These are phyloP conservation scores for Calamus simplicifolius DNA, from an alignment of 176 grass and related monocot genomes.

Conservation along the genomic window DNA sequence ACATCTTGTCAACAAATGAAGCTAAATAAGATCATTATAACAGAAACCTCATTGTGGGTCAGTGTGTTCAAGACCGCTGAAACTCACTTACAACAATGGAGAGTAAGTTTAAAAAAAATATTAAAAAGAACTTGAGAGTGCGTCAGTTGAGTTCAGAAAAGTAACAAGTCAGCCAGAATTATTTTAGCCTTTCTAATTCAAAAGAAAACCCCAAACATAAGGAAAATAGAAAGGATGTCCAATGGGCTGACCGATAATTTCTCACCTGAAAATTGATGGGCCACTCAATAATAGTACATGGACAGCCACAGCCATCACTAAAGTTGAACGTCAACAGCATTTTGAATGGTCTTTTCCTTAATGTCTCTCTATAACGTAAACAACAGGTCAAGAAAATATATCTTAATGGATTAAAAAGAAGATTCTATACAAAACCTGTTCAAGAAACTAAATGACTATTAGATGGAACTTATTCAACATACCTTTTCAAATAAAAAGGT, in stretches of 20 bases:
- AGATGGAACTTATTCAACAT: background rate
- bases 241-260: slow-evolving; percentile 2
- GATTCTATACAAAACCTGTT: background rate
- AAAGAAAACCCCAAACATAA: too few relatives aligned
- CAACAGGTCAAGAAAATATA: slow-evolving; percentile 10
- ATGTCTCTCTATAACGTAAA: slow-evolving; percentile 60
- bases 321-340: slow-evolving; percentile 82
- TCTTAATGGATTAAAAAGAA: slow-evolving; percentile 18
- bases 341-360: slow-evolving; percentile 57
- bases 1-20: too few relatives aligned
- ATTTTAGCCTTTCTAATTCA: too few relatives aligned
- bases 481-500: slow-evolving; percentile 90
- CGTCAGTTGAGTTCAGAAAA: too few relatives aligned
- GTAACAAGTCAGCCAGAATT: too few relatives aligned
- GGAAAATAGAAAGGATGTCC: background rate
- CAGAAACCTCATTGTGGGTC: too few relatives aligned
- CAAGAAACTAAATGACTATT: background rate
- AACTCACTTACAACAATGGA: too few relatives aligned
- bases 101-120: too few relatives aligned
- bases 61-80: too few relatives aligned
- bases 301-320: slow-evolving; percentile 68
- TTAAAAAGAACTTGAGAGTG: too few relatives aligned
- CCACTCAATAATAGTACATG: slow-evolving; percentile 57
- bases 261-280: slow-evolving; percentile 72
- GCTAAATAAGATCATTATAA: too few relatives aligned